Evolutionary conservation across 371 early-diverging fungal genomes (phyloP), one percentile per base, ranked within the genome.

Genomic region (Nematocida sp.): DNA sequence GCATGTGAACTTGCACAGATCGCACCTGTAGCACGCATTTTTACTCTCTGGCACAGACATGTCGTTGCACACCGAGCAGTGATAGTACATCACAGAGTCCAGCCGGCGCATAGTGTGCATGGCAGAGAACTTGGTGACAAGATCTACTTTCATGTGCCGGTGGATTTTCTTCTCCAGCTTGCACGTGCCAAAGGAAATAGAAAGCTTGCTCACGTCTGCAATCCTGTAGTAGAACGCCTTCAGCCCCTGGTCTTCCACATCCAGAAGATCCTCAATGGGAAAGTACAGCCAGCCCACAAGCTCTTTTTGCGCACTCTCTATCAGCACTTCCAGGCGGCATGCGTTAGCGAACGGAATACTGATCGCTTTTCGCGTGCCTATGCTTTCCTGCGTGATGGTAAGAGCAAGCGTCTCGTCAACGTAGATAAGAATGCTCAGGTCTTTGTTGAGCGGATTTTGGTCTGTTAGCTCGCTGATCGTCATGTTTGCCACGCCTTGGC

Each of bases 1-100:
- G 76, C 92, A 92, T 51, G 90, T 88, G 79, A 90, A 88, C 60
- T 88, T 87, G 85, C 96, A 96, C 54, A 32, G 49, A 21, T 53
- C 46, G 67, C 82, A 82, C 41, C 56, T 51, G 41, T 67, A 78
- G 34, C 43, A 32, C 19, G 15, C 17, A 17, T 15, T 15, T n/a
- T 43, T 25, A n/a, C n/a, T n/a, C 5, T 13, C 29, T 31, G 63
- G 41, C 0, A 54, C 2, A 17, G n/a, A 8, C 21, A 27, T 65
- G 31, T 75, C 62, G 11, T 54, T 34, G 53, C 82, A 82, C 29
- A 82, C 80, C 13, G 64, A 52, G 51, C 82, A 82, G 41, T 67
- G 52, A 29, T 58, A 64, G 29, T 63, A 48, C 11, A 41, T 34
- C 23, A 46, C 63, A 27, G 11, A 43, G 8, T 63, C 49, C 5